Base-by-base conservation (phyloP, 2,329 filamentous ascomycete species). In the Aspergillus eucalypticola region DNA sequence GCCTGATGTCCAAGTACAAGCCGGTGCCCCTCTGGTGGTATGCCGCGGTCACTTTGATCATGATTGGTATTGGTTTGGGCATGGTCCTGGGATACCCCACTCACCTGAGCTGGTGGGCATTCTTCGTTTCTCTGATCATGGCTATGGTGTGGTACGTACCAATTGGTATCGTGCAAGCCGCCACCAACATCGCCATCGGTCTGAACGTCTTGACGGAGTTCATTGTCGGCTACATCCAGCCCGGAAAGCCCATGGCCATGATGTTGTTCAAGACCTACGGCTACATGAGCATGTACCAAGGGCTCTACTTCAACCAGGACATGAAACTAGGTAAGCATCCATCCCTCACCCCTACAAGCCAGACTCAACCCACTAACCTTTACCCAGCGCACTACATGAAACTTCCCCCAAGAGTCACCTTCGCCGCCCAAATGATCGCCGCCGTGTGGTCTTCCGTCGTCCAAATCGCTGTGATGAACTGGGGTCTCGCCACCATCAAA, bases 211-310 rank as follows among this genome's bases (percentile, higher is more conserved):
- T 91, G 60, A 89, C 88, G n/a, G 88, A 90, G 71, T 90, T 88
- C 67, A 83, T 91, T 61, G 83, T 89, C 61, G 89, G 89, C 5
- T 91, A 91, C 73, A 88, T 91, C 81, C 83, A 89, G 53, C 88
- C 88, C 0, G 89, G 89, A 25, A 82, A 83, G 3, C 88, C 89
- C 1, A 80, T 91, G 61, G 88, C 88, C 51, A 88, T 90, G 83
- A 91, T 91, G 88, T 83, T 91, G 77, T 91, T 91, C 79, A 90
- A 90, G 75, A 89, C 87, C 62, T 91, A 88, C 67, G 86, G 87
- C 54, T 90, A 89, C 71, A 84, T 90, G 58, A 86, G 82, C 75
- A 88, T 89, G 85, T 80, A 80, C 15, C 86, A 89, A 71, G 87
- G 85, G 0, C 78, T 89, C 53, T 86, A 84, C 71, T 89, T 89